These are phyloP conservation scores for Beta corolliflora DNA, from an alignment of 179 eudicot genomes.

Conservation along the genomic window DNA sequence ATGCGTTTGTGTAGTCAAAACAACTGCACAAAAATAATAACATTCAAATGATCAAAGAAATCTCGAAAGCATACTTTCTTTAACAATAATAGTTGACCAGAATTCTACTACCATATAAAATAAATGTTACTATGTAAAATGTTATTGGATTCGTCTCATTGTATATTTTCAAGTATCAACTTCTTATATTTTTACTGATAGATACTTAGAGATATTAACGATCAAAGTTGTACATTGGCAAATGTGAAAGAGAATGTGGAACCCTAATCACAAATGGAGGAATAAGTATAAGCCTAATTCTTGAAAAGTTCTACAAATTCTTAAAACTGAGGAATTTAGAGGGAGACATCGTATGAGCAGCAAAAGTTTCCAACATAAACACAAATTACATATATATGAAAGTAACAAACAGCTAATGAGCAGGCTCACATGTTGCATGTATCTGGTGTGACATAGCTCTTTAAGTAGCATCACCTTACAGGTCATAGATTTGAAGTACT, in stretches of 20 bases:
- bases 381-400: neutral
- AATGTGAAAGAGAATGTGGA: too few species aligned
- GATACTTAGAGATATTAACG: too few species aligned
- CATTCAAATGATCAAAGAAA: constrained; percentile 13
- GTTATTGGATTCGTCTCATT: too few species aligned
- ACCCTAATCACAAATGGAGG: too few species aligned
- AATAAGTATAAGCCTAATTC: neutral
- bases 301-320: neutral
- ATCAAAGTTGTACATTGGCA: too few species aligned
- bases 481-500: too few species aligned
- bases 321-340: neutral
- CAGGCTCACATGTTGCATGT: neutral
- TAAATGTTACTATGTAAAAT: too few species aligned
- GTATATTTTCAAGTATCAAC: too few species aligned
- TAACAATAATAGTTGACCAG: neutral
- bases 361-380: neutral
- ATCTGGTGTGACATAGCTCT: neutral
- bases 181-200: too few species aligned
- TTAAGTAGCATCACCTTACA: neutral
- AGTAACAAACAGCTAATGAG: neutral
- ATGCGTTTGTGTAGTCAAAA: constrained; percentile 96
- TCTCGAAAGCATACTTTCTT: neutral
- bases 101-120: too few species aligned
- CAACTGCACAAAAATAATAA: constrained; percentile 60
- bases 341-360: neutral